These are phyloP conservation scores for Exophiala calicioides DNA, from an alignment of 2,329 filamentous ascomycete species.

Conservation along the genomic window DNA sequence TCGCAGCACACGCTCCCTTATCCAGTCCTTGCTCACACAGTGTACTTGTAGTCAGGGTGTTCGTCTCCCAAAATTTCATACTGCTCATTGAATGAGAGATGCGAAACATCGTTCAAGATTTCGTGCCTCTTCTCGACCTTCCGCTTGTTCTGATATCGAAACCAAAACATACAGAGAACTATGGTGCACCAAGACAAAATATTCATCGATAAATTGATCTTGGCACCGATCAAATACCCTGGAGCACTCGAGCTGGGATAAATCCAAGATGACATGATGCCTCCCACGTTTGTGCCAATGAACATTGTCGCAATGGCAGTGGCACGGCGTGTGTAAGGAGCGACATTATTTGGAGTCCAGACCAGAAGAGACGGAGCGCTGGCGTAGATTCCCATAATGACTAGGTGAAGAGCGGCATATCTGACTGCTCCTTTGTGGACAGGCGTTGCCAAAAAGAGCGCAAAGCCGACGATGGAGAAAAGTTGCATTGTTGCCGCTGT, in stretches of 20 bases:
- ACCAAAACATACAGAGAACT: not conserved
- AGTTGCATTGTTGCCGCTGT: constrained; percentile 39
- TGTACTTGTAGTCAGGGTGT: constrained; percentile 17
- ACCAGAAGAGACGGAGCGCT: not conserved
- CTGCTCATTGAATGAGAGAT: constrained; percentile 6
- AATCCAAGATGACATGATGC: constrained; percentile 3
- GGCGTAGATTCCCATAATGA: constrained; percentile 3
- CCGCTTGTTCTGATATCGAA: constrained; percentile 3
- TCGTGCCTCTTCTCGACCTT: constrained; percentile 5
- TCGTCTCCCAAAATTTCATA: constrained; percentile 8
- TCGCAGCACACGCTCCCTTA: too few relatives aligned
- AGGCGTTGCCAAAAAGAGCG: too few relatives aligned
- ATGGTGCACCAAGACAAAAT: not conserved
- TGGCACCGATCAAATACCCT: not conserved
- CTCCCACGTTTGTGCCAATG: constrained; percentile 3
- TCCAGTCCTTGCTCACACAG: too few relatives aligned
- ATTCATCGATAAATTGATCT: too few relatives aligned
- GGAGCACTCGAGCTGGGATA: constrained; percentile 1
- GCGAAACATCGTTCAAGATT: not conserved
- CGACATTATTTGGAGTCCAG: constrained; percentile 4
- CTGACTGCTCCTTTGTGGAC: too few relatives aligned
- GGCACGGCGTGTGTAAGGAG: not conserved
- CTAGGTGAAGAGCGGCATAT: not conserved
- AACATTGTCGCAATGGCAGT: constrained; percentile 3
- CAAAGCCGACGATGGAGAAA: constrained; percentile 34